Evolutionary conservation across 2,329 filamentous ascomycete species (phyloP), one percentile per base, ranked within the genome.

Genomic region (Aureobasidium subglaciale): DNA sequence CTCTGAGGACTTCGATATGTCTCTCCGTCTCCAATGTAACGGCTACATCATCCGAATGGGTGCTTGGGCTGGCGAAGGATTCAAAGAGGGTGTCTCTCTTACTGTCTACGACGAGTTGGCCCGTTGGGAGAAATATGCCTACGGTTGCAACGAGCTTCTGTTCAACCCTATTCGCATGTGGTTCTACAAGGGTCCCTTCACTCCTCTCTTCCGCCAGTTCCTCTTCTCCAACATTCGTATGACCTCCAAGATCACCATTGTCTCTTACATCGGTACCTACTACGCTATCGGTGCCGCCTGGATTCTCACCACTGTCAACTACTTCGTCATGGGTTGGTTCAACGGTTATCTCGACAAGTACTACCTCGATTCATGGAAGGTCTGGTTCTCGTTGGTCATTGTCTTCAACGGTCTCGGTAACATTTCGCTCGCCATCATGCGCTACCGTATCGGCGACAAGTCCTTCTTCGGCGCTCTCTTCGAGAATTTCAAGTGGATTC

Each of bases 81-180:
- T 89, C 71, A 82, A 88, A 64, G 85, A 88, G 63, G 85, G 85
- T 59, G 85, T 88, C 0, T 87, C 84, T 0, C 74, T 88, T 15
- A 88, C 85, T 0, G 83, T 88, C 8, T 88, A 87, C 63, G 85
- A 88, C 60, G 85, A 88, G 63, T 71, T 88, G 34, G 79, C 81
- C 11, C 81, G 85, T 43, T 88, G 85, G 85, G 82, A 87, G 64
- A 88, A 88, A 71, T 86, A 87, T 55, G 83, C 84, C 0, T 88
- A 86, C 61, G 85, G 85, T 7, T 85, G 83, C 64, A 86, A 83
- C 64, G 85, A 88, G 67, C 71, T 88, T 46, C 75, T 88, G 16
- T 88, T 88, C 73, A 77, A 87, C 62, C 85, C 85, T 0, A 68
- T 88, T 35, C 73, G 78, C 49, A 73, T 77, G 59, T 88, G 85